Evolutionary conservation across 768 basidiomycete species (phyloP).

Genomic region (Tricholoma bakamatsutake): DNA sequence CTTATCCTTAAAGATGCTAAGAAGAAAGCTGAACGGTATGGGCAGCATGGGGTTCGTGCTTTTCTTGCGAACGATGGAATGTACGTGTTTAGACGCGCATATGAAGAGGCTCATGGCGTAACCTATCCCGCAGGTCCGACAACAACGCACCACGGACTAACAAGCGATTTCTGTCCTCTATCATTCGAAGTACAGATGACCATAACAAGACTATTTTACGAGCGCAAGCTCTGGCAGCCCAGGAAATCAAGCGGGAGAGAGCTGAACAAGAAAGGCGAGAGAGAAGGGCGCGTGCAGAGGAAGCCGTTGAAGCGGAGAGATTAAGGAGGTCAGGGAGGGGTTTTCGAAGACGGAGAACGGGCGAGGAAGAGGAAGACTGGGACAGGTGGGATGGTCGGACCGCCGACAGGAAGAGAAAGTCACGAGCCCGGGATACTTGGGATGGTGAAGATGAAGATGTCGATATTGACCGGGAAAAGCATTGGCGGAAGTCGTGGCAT

Average conservation of each 20-base stretch:
- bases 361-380: slow-evolving; percentile 31
- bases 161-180: slow-evolving; percentile 76
- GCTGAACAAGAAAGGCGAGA: slow-evolving; percentile 63
- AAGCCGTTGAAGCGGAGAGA: slow-evolving; percentile 67
- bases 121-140: slow-evolving; percentile 36
- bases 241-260: slow-evolving; percentile 63
- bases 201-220: slow-evolving; percentile 85
- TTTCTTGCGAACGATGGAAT: slow-evolving; percentile 53
- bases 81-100: slow-evolving; percentile 26
- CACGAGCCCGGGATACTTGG: slow-evolving; percentile 45
- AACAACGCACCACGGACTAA: slow-evolving; percentile 73
- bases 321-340: slow-evolving; percentile 31
- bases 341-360: slow-evolving; percentile 17
- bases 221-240: slow-evolving; percentile 65
- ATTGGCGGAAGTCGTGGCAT: slow-evolving; percentile 13
- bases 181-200: slow-evolving; percentile 92
- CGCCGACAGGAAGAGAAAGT: slow-evolving; percentile 40
- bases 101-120: slow-evolving; percentile 18
- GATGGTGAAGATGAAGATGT: slow-evolving; percentile 37
- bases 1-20: slow-evolving; percentile 91
- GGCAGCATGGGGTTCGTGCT: slow-evolving; percentile 70
- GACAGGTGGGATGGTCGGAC: slow-evolving; percentile 52
- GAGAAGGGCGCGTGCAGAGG: slow-evolving; percentile 62
- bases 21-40: slow-evolving; percentile 79
- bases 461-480: slow-evolving; percentile 19